These are phyloP conservation scores for Diaporthe eres DNA, from an alignment of 2,329 filamentous ascomycete genomes.

Conservation along the genomic window DNA sequence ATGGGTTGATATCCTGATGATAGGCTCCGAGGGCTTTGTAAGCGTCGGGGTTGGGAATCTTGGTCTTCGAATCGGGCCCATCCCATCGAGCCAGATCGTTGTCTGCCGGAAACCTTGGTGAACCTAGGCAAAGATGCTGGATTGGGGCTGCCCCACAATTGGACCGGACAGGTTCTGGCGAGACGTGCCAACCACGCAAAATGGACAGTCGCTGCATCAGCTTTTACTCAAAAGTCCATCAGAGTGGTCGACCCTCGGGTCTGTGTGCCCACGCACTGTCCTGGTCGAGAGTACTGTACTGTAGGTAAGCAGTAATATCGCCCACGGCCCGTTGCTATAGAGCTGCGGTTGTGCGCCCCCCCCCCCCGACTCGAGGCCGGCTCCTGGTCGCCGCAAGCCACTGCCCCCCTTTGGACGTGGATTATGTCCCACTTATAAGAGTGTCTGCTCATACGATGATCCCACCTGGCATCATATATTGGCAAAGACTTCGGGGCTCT, in stretches of 20 bases:
- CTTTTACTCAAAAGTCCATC: constrained; percentile 5
- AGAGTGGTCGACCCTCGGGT: neutral
- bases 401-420: constrained; percentile 28
- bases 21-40: constrained; percentile 13
- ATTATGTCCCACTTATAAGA: constrained; percentile 25
- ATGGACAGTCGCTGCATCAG: constrained; percentile 8
- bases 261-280: constrained; percentile 19
- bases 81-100: neutral
- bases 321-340: constrained; percentile 10
- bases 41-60: constrained; percentile 13
- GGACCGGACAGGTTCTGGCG: neutral
- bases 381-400: constrained; percentile 17
- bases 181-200: constrained; percentile 4
- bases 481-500: constrained; percentile 30
- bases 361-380: constrained; percentile 9
- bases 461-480: constrained; percentile 30
- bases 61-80: constrained; percentile 16
- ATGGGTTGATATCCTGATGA: constrained; percentile 2
- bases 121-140: neutral
- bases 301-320: constrained; percentile 8
- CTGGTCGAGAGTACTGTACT: neutral
- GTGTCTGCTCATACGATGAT: constrained; percentile 28
- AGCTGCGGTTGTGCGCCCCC: neutral
- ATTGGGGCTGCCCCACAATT: neutral
- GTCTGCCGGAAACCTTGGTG: constrained; percentile 21